Evolutionary conservation across 1,284 basidiomycete species (phyloP).

Genomic region (Ustilago cynodontis): DNA sequence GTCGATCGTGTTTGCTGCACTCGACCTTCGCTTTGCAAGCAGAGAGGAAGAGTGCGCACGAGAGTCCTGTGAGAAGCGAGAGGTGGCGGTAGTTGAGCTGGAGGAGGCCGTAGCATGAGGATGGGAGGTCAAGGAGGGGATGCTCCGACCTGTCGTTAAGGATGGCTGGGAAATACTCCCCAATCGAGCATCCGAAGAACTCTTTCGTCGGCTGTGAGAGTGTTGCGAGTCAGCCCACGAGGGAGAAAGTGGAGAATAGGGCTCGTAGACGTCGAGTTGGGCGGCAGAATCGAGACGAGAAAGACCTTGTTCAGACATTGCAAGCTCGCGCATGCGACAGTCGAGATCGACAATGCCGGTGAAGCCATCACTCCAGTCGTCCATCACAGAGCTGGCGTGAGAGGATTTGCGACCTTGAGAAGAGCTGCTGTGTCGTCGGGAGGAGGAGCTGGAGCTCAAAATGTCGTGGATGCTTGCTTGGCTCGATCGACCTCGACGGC

Average conservation of each 20-base stretch:
- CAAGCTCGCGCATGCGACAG: conserved; percentile 49
- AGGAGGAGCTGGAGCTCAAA: conserved; percentile 21
- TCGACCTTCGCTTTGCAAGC: conserved; percentile 31
- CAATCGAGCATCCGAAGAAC: conserved; percentile 18
- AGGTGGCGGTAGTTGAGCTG: conserved; percentile 22
- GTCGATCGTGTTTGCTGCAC: conserved; percentile 14
- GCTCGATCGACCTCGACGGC: conserved; percentile 20
- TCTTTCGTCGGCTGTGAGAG: conserved; percentile 13
- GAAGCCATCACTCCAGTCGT: conserved; percentile 54
- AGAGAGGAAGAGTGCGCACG: conserved; percentile 22
- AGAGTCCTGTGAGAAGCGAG: conserved; percentile 37
- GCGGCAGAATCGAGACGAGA: not conserved
- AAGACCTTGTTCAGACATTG: conserved; percentile 41
- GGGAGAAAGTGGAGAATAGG: conserved; percentile 4
- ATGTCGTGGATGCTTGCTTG: conserved; percentile 8
- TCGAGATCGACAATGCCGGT: conserved; percentile 55
- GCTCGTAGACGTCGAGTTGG: conserved; percentile 19
- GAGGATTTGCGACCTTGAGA: conserved; percentile 23
- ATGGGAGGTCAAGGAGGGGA: conserved; percentile 16
- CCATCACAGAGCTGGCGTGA: conserved; percentile 26
- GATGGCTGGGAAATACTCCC: conserved; percentile 21
- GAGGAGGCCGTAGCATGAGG: conserved; percentile 10
- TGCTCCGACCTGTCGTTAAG: conserved; percentile 25
- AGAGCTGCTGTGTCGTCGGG: conserved; percentile 27
- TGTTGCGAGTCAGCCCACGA: conserved; percentile 14